phyloP scores from a whole-genome alignment of 2,329 filamentous ascomycete genomes.

The Rhynchosporium agropyri region DNA sequence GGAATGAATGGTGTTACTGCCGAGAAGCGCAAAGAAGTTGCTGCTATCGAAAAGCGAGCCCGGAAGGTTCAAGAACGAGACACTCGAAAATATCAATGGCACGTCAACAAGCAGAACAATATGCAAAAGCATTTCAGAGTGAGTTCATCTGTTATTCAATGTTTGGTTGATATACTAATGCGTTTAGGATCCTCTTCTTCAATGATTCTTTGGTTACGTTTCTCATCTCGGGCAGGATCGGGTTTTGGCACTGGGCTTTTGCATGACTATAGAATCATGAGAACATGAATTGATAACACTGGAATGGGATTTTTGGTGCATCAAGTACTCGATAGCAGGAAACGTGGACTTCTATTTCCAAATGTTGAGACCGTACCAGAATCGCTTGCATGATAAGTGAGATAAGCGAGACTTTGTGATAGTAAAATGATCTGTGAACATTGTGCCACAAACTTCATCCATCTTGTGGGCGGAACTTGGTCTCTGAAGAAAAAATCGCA shows the following conservation, averaged over 20 bases:
- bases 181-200: slow-evolving; percentile 42
- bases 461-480: background rate
- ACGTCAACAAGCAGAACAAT: slow-evolving; percentile 74
- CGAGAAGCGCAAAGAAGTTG: slow-evolving; percentile 71
- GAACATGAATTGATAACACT: slow-evolving; percentile 4
- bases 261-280: slow-evolving; percentile 8
- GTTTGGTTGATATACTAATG: slow-evolving; percentile 28
- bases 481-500: too few relatives aligned
- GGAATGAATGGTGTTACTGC: slow-evolving; percentile 79
- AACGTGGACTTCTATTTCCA: slow-evolving; percentile 14
- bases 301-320: slow-evolving; percentile 13
- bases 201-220: slow-evolving; percentile 32
- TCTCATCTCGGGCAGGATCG: background rate
- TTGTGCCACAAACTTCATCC: background rate
- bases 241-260: background rate
- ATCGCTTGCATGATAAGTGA: slow-evolving; percentile 10
- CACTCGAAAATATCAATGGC: slow-evolving; percentile 66
- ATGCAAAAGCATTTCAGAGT: slow-evolving; percentile 66
- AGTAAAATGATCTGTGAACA: background rate
- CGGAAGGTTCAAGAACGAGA: slow-evolving; percentile 65
- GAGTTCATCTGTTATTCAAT: slow-evolving; percentile 40
- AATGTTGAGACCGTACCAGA: slow-evolving; percentile 6
- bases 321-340: slow-evolving; percentile 11
- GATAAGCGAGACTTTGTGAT: background rate
- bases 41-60: slow-evolving; percentile 68